Percentiles rank a stretch among this genome's conserved stretches.
Conservation (phyloP, 495 filamentous ascomycete species). For the Penicillium samsonianum region DNA sequence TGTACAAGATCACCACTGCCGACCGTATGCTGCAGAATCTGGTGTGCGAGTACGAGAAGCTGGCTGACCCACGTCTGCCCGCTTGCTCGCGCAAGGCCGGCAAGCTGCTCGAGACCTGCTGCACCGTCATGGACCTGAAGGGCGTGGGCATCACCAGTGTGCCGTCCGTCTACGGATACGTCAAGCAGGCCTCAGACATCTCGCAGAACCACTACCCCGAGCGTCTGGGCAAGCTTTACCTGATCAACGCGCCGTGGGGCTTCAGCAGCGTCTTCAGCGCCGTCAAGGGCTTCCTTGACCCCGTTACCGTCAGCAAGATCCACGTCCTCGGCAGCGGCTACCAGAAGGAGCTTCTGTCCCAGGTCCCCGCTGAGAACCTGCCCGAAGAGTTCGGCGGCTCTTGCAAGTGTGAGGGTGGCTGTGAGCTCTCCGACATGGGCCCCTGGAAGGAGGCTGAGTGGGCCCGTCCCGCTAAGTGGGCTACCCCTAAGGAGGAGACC, state of each 20-base stretch:
- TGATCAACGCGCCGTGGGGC: slow-evolving; percentile 97
- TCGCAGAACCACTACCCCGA: slow-evolving; percentile 99
- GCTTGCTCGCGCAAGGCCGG: slow-evolving; percentile 94
- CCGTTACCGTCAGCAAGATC: slow-evolving; percentile 95
- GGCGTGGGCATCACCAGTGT: slow-evolving; percentile 83
- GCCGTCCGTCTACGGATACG: slow-evolving; percentile 80
- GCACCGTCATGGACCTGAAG: slow-evolving; percentile 95
- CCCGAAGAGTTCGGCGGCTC: slow-evolving; percentile 82
- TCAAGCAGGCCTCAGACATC: slow-evolving; percentile 75
- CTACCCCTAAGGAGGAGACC: slow-evolving; percentile 48
- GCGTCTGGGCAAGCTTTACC: slow-evolving; percentile 81
- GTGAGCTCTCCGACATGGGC: slow-evolving; percentile 82
- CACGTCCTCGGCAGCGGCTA: slow-evolving; percentile 82
- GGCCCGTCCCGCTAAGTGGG: slow-evolving; percentile 71
- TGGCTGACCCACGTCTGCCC: slow-evolving; percentile 87
- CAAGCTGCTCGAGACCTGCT: slow-evolving; percentile 91
- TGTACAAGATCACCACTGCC: slow-evolving; percentile 89
- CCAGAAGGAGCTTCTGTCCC: slow-evolving; percentile 75
- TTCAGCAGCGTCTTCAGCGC: slow-evolving; percentile 81
- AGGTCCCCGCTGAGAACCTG: slow-evolving; percentile 89
- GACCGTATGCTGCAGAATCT: slow-evolving; percentile 96
- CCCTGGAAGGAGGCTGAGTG: slow-evolving; percentile 87
- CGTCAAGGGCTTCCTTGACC: slow-evolving; percentile 90
- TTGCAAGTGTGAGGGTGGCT: slow-evolving; percentile 83
- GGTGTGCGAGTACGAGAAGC: slow-evolving; percentile 94